Evolutionary conservation across 192 early-diverging fungal species (phyloP).

Genomic region (Bifiguratus adelaidae): DNA sequence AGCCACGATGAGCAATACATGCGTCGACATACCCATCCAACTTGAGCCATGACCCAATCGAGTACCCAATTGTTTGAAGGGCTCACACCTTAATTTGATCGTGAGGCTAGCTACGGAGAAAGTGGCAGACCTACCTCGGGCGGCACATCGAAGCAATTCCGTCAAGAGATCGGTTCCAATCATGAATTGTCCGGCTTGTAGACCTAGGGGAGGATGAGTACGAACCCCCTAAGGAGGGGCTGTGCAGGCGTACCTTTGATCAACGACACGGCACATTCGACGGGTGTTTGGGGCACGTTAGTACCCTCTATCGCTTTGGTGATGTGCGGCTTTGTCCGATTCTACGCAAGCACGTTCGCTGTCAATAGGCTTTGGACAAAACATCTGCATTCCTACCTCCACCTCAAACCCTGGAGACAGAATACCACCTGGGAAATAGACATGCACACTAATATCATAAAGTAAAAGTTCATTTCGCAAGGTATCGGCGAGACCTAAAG

Average conservation of each 20-base stretch:
- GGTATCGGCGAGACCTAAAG: conserved; percentile 46
- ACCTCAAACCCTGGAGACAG: conserved; percentile 55
- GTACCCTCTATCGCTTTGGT: conserved; percentile 63
- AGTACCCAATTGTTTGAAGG: conserved; percentile 21
- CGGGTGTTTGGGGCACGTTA: conserved; percentile 41
- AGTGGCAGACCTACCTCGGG: conserved; percentile 9
- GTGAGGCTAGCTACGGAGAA: not conserved
- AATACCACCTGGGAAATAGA: conserved; percentile 65
- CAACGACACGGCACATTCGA: conserved; percentile 43
- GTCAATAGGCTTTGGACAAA: not conserved
- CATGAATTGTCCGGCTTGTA: conserved; percentile 14
- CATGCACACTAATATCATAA: conserved; percentile 53
- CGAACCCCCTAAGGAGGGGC: no score
- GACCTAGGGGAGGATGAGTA: no score
- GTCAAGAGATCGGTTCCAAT: conserved; percentile 15
- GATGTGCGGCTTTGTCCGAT: conserved; percentile 57
- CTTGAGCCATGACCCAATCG: conserved; percentile 8
- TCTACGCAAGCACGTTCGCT: conserved; percentile 29
- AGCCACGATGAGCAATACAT: not conserved
- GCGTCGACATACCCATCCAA: conserved; percentile 15
- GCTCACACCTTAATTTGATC: conserved; percentile 9
- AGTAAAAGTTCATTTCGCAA: conserved; percentile 52
- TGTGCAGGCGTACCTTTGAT: conserved; percentile 29
- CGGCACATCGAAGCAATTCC: conserved; percentile 11
- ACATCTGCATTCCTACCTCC: conserved; percentile 27